Base-by-base conservation (phyloP, 2,329 filamentous ascomycete genomes). In the Passalora sequoiae region DNA sequence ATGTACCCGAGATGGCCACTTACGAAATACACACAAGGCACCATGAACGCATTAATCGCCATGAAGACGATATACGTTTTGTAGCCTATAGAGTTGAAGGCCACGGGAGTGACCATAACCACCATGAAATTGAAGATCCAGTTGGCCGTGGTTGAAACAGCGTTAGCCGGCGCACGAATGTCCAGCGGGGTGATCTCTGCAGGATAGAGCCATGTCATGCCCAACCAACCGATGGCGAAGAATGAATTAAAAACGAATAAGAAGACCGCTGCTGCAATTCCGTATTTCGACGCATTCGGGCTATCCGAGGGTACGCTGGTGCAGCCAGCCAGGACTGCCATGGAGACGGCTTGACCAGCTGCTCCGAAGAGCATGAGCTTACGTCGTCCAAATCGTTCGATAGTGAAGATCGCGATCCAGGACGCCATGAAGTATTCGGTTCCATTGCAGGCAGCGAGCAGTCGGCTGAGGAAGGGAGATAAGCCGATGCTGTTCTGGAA, bases 281-380 rank as follows among this genome's bases (percentile, higher is more conserved):
- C 63, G 16, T 54, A 54, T 3, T 53, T 49, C 3, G 46, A 37
- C 19, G 46, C 54, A 7, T 46, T 30, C 4, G 44, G 35, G 13
- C 51, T 38, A 1, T 35, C 33, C 4, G 42, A 38, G 7, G 49
- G 51, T 10, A 51, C 42, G 2, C 55, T 53, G 2, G 53, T 61
- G 4, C 58, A 55, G 9, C 58, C 58, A 3, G 58, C 61, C 4
- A 63, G 45, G 6, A 65, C 47, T 4, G 53, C 54, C 60, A 63
- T 64, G 1, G 57, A 64, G 4, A 39, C 16, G 5, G 47, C 44
- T 44, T 55, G 53, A 15, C 57, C 56, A 17, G 39, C 39, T 2
- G 79, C 78, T 41, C 84, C 84, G 49, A 86, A 78, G 12, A 88
- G 66, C 81, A 89, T 87, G 49, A 88, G 73, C 57, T 78, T 77